These are phyloP conservation scores for Fusarium sterilihyphosum DNA, from an alignment of 2,329 filamentous ascomycete genomes.

Conservation along the genomic window DNA sequence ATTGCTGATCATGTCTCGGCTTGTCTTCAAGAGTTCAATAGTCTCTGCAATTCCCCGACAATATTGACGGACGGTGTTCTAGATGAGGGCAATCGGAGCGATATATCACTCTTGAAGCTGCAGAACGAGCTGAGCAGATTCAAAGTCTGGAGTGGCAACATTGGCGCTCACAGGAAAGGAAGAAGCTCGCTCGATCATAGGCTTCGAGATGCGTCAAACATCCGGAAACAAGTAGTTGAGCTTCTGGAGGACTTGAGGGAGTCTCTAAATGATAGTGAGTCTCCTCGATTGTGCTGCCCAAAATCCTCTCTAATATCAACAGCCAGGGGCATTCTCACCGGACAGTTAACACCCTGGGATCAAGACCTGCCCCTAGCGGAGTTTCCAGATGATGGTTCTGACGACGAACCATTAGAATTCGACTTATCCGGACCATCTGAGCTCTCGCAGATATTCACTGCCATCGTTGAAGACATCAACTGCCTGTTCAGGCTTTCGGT, in stretches of 20 bases:
- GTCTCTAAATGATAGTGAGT: background rate
- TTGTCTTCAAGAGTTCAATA: background rate
- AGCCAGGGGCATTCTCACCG: background rate
- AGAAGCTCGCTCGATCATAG: background rate
- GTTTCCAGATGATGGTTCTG: accelerated
- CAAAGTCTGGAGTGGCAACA: slow-evolving; percentile 20
- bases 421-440: background rate
- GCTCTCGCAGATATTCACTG: background rate
- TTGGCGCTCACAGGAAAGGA: background rate
- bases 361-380: background rate
- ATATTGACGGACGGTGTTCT: background rate
- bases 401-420: accelerated
- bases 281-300: accelerated
- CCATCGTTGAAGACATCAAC: background rate
- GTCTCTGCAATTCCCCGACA: background rate
- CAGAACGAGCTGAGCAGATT: slow-evolving; percentile 7
- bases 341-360: background rate
- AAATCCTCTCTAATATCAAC: accelerated
- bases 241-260: background rate
- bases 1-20: background rate
- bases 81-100: accelerated
- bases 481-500: background rate
- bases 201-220: slow-evolving; percentile 19
- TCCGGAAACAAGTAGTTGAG: background rate
- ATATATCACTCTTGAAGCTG: accelerated